These are phyloP conservation scores for Hypoxylon lenormandii DNA, from an alignment of 495 filamentous ascomycete genomes.

Conservation along the genomic window DNA sequence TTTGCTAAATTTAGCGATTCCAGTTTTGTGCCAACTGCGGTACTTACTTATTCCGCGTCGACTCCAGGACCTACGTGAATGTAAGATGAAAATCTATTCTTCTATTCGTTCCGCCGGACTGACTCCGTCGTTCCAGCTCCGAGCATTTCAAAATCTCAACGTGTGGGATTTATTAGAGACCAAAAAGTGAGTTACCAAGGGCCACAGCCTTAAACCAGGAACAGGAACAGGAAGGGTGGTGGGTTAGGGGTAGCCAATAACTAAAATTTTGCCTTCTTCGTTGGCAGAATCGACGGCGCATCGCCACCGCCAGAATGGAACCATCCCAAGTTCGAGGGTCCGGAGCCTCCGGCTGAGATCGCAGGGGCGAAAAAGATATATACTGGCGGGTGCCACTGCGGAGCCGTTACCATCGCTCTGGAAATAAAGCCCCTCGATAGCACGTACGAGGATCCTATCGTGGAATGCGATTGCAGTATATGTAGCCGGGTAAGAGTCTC, in stretches of 20 bases:
- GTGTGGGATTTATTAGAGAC: constrained; percentile 43
- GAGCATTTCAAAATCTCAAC: constrained; percentile 48
- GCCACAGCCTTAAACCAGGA: too few relatives aligned
- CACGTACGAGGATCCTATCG: constrained; percentile 38
- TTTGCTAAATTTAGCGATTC: not conserved
- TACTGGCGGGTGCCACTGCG: constrained; percentile 54
- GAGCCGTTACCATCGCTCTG: constrained; percentile 47
- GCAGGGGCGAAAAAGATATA: constrained; percentile 41
- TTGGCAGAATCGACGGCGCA: constrained; percentile 33
- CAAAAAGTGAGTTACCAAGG: constrained; percentile 35
- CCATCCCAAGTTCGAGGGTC: constrained; percentile 34
- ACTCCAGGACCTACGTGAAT: constrained; percentile 35
- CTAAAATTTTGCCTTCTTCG: not conserved
- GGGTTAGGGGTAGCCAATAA: not conserved
- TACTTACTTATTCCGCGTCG: constrained; percentile 25
- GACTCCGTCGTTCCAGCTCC: constrained; percentile 31
- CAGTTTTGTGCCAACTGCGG: constrained; percentile 46
- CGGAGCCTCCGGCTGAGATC: constrained; percentile 31
- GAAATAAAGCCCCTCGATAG: constrained; percentile 43
- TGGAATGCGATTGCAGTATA: constrained; percentile 49
- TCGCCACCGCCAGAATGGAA: constrained; percentile 28
- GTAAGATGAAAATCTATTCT: constrained; percentile 12
- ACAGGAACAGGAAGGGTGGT: too few relatives aligned
- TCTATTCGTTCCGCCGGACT: not conserved
- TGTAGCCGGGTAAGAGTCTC: constrained; percentile 45